Base-by-base conservation (phyloP, 805 yeast genomes). In the Yarrowia sp. region DNA sequence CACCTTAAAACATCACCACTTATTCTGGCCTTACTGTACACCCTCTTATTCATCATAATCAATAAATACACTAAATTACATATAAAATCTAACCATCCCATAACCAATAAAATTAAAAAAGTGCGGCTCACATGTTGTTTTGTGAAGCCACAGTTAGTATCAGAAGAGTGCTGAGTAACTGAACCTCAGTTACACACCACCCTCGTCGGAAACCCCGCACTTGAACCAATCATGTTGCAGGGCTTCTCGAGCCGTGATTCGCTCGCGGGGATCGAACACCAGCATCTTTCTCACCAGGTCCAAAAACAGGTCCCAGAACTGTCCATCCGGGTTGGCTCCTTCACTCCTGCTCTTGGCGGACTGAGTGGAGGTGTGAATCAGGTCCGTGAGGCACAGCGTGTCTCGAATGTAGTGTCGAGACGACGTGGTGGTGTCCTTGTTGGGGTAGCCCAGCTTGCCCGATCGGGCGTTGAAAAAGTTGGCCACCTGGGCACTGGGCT, bases 251-350 rank as follows among this genome's bases (percentile, higher is more conserved):
- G 93, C 96, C 1, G 90, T 84, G 63, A 89, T 84, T 69, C 96
- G 79, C 71, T 86, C 80, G 2, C 80, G 73, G 1, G 96, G 96
- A 71, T 90, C 90, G 70, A 86, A 87, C 33, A 82, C 85, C 67
- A 90, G 83, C 71, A 90, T 80, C 69, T 81, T 82, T 66, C 81
- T 83, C 68, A 89, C 77, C 69, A 90, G 78, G 74, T 90, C 96
- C 61, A 81, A 77, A 74, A 92, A 92, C 75, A 83, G 83, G 79
- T 84, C 88, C 97, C 98, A 92, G 75, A 91, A 91, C 50, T 88
- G 88, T 11, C 57, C 39, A 9, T 61, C 55, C 11, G 65, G 47
- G 3, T 39, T 48, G n/a, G 57, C 43, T 10, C 57, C 65, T 13
- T 61, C 47, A 76, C 86, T 79, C 70, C 66, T 58, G 33, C 63